These are phyloP conservation scores for Arthrocladium fulminans DNA, from an alignment of 2,329 filamentous ascomycete species.

Conservation along the genomic window DNA sequence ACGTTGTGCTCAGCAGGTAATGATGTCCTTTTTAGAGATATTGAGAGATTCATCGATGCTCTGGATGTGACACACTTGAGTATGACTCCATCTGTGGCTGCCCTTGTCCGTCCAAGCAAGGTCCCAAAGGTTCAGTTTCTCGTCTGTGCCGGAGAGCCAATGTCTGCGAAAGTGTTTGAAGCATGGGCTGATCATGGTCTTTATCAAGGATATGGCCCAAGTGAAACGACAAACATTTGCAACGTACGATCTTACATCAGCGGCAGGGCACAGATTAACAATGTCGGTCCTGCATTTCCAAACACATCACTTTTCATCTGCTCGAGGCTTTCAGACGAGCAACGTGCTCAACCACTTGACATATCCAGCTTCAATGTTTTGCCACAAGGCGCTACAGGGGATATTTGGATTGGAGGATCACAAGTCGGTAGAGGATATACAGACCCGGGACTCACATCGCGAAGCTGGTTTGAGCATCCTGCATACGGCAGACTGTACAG, in stretches of 20 bases:
- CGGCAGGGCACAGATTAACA: conserved; percentile 53
- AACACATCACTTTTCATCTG: conserved; percentile 68
- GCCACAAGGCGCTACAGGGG: conserved; percentile 65
- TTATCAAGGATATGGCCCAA: conserved; percentile 76
- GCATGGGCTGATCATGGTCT: conserved; percentile 58
- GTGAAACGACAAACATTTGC: conserved; percentile 82
- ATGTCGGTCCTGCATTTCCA: conserved; percentile 63
- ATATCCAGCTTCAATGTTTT: conserved; percentile 45
- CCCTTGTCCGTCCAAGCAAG: conserved; percentile 58
- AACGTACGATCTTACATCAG: conserved; percentile 58
- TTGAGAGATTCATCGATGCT: conserved; percentile 57
- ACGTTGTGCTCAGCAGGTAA: conserved; percentile 68
- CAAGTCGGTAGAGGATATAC: conserved; percentile 71
- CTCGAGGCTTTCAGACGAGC: conserved; percentile 8
- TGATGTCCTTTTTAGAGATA: conserved; percentile 62
- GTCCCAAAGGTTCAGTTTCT: conserved; percentile 66
- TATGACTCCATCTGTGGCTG: conserved; percentile 75
- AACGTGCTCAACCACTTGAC: not conserved
- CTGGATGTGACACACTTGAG: conserved; percentile 69
- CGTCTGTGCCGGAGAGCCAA: conserved; percentile 70
- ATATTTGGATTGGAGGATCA: conserved; percentile 77
- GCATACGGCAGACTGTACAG: conserved; percentile 66
- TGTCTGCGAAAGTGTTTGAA: conserved; percentile 62
- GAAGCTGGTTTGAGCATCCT: conserved; percentile 62
- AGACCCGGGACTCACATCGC: conserved; percentile 50